phyloP scores from a whole-genome alignment of 1,284 basidiomycete genomes.

The Sporisorium sorghi region DNA sequence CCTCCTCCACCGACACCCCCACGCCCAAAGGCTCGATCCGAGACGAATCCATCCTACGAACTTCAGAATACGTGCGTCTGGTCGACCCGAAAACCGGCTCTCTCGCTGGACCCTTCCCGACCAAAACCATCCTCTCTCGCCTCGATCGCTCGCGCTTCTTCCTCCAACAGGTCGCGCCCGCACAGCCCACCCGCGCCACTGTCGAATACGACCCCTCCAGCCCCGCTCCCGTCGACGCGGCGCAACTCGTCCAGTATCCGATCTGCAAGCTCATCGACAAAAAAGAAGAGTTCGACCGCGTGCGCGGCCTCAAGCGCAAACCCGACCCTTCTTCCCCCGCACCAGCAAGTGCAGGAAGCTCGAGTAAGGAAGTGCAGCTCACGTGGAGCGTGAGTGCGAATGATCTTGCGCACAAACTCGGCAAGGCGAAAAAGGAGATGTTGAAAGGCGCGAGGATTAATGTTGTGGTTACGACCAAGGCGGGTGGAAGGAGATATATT shows the following conservation, averaged over 20 bases:
- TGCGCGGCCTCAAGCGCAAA: constrained; percentile 42
- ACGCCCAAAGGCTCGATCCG: constrained; percentile 18
- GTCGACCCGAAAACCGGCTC: constrained; percentile 60
- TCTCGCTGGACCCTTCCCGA: constrained; percentile 54
- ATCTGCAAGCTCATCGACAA: constrained; percentile 70
- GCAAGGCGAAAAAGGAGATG: constrained; percentile 50
- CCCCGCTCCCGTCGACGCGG: constrained; percentile 5
- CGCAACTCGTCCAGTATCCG: constrained; percentile 48
- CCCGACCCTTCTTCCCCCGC: constrained; percentile 3
- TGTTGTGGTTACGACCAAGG: constrained; percentile 38
- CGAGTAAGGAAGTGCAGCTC: constrained; percentile 56
- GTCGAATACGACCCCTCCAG: constrained; percentile 17
- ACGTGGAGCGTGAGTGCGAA: constrained; percentile 57
- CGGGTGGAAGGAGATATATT: constrained; percentile 29
- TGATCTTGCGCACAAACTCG: constrained; percentile 60
- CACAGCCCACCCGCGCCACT: constrained; percentile 19
- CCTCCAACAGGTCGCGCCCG: constrained; percentile 57
- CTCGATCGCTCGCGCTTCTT: constrained; percentile 56
- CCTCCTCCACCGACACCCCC: constrained; percentile 1
- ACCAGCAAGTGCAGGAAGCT: background rate
- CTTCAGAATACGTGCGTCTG: constrained; percentile 41
- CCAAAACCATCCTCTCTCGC: constrained; percentile 50
- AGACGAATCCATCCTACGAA: constrained; percentile 44
- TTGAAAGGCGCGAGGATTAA: constrained; percentile 42
- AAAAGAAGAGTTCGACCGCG: constrained; percentile 67